Evolutionary conservation across 306 rosid species (phyloP).

Genomic region (Erythrophleum fordii): DNA sequence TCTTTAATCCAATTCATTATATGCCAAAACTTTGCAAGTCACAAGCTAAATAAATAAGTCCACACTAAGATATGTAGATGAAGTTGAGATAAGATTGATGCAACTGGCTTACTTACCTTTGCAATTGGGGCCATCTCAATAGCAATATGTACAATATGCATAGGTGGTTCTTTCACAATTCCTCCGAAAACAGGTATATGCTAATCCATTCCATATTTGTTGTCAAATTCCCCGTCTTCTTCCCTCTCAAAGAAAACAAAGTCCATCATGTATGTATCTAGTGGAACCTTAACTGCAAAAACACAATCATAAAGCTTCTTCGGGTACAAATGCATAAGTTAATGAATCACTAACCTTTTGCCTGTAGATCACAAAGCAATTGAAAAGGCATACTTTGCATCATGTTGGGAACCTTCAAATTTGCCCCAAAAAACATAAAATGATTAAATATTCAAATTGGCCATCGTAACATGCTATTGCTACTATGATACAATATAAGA

Average conservation of each 20-base stretch:
- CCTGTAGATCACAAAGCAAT: constrained; percentile 24
- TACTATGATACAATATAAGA: constrained; percentile 11
- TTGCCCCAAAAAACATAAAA: background rate
- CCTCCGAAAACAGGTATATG: constrained; percentile 88
- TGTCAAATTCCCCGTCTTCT: constrained; percentile 90
- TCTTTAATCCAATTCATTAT: background rate
- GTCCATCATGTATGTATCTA: constrained; percentile 93
- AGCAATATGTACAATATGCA: constrained; percentile 92
- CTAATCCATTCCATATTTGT: constrained; percentile 85
- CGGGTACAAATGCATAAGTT: constrained; percentile 8
- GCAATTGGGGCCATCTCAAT: constrained; percentile 99
- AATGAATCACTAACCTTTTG: background rate
- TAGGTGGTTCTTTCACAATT: constrained; percentile 83
- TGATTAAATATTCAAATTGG: background rate
- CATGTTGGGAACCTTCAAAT: constrained; percentile 24
- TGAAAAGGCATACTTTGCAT: constrained; percentile 16
- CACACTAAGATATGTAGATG: constrained; percentile 2
- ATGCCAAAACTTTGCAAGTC: background rate
- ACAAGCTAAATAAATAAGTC: constrained; percentile 7
- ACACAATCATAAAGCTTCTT: constrained; percentile 40
- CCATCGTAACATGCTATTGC: constrained; percentile 14
- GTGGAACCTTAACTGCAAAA: constrained; percentile 85
- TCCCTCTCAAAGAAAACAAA: constrained; percentile 92
- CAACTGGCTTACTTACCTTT: constrained; percentile 56
- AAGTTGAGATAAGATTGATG: constrained; percentile 9